Percentiles rank a stretch among this genome's conserved stretches.
These are phyloP conservation scores for Aspergillus pseudonomiae DNA, from an alignment of 2,329 filamentous ascomycete species.

Conservation along the genomic window DNA sequence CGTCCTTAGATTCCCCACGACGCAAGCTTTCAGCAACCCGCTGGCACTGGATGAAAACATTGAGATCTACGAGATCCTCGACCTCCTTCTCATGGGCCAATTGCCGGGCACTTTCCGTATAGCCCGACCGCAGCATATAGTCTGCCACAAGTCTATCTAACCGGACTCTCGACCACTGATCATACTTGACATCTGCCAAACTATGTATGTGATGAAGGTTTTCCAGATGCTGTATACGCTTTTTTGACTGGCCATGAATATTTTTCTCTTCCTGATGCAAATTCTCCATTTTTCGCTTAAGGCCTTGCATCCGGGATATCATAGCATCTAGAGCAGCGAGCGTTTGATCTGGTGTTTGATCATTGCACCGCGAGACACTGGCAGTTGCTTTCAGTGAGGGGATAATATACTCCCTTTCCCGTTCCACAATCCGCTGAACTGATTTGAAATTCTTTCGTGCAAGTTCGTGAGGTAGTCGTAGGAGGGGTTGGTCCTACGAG, in stretches of 20 bases:
- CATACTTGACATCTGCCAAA: constrained; percentile 90
- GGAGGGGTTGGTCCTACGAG: constrained; percentile 82
- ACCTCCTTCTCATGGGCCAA: constrained; percentile 77
- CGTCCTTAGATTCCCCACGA: constrained; percentile 72
- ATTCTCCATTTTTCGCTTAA: constrained; percentile 82
- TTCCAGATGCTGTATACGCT: constrained; percentile 78
- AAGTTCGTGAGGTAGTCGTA: constrained; percentile 90
- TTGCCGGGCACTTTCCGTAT: constrained; percentile 72
- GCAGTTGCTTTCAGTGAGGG: constrained; percentile 54
- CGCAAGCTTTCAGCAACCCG: constrained; percentile 74
- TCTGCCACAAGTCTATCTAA: constrained; percentile 89
- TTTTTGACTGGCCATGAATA: constrained; percentile 74
- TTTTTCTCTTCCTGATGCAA: constrained; percentile 78
- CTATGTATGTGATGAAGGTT: constrained; percentile 78
- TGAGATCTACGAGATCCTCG: constrained; percentile 80
- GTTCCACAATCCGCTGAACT: constrained; percentile 55
- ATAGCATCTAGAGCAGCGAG: constrained; percentile 81
- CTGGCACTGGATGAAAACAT: constrained; percentile 82
- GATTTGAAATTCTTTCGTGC: constrained; percentile 92
- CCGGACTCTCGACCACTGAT: constrained; percentile 80
- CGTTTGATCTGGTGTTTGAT: constrained; percentile 68
- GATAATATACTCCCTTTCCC: constrained; percentile 51
- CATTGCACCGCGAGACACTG: constrained; percentile 66
- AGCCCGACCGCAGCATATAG: constrained; percentile 84
- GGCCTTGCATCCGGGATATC: constrained; percentile 78